These are phyloP conservation scores for Morella rubra DNA, from an alignment of 306 rosid species.

Conservation along the genomic window DNA sequence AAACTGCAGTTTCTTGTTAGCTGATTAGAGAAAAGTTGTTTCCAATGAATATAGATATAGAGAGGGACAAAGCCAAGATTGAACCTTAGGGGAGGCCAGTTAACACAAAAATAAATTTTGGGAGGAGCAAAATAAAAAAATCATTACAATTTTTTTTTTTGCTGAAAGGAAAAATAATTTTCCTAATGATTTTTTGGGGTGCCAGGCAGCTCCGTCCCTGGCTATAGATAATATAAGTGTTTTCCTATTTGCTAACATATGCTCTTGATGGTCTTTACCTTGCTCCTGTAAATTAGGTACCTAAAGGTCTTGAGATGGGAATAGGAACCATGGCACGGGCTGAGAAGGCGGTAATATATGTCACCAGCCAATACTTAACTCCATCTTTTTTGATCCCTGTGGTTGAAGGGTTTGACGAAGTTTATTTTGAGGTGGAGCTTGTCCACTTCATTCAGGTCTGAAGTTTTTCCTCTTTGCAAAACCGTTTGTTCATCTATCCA, in stretches of 20 bases:
- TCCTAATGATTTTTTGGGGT: too few relatives aligned
- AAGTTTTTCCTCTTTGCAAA: slow-evolving; percentile 25
- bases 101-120: too few relatives aligned
- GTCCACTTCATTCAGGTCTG: slow-evolving; percentile 90
- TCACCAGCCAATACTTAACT: slow-evolving; percentile 66
- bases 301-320: slow-evolving; percentile 97
- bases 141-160: too few relatives aligned
- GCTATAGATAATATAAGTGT: background rate
- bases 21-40: slow-evolving; percentile 1
- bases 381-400: slow-evolving; percentile 65
- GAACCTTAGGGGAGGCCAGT: too few relatives aligned
- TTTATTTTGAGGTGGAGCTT: slow-evolving; percentile 89
- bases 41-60: slow-evolving; percentile 4
- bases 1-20: background rate
- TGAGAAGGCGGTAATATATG: slow-evolving; percentile 85
- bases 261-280: slow-evolving; percentile 2
- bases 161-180: too few relatives aligned
- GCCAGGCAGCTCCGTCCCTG: too few relatives aligned
- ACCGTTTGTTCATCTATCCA: slow-evolving; percentile 13
- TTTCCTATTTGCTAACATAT: slow-evolving; percentile 2
- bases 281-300: slow-evolving; percentile 57
- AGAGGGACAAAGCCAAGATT: too few relatives aligned
- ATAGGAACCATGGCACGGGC: slow-evolving; percentile 84
- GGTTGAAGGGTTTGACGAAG: slow-evolving; percentile 71
- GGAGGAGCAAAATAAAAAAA: too few relatives aligned